Conservation (phyloP, 2,329 filamentous ascomycete genomes). For the Paecilomyces variotii region DNA sequence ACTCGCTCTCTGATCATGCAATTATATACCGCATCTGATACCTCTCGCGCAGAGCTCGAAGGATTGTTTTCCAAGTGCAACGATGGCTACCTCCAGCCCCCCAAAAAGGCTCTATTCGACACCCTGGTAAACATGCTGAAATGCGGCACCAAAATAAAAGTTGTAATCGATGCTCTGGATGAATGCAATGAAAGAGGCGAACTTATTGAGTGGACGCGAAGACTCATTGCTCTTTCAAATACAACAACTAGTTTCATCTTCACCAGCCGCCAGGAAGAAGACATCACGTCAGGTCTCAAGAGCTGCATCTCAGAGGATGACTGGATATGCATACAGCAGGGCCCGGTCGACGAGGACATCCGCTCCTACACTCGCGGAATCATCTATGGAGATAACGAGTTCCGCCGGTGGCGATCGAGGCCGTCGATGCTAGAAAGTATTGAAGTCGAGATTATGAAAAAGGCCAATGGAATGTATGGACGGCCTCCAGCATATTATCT, state of each 20-base stretch:
- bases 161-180: constrained; percentile 40
- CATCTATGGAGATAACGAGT: constrained; percentile 2
- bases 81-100: not conserved
- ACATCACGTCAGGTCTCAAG: constrained; percentile 6
- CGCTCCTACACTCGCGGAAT: constrained; percentile 2
- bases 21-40: not conserved
- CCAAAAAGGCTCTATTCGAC: not conserved
- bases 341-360: constrained; percentile 3
- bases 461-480: constrained; percentile 11
- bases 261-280: constrained; percentile 8
- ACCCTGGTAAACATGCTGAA: constrained; percentile 13
- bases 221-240: no score
- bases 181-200: constrained; percentile 23
- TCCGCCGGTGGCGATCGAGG: constrained; percentile 5
- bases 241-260: no score
- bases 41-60: not conserved
- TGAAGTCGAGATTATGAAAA: constrained; percentile 4
- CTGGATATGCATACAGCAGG: not conserved
- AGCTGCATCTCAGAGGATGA: not conserved
- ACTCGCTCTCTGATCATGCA: not conserved
- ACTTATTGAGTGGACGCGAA: no score
- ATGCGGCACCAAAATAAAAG: no score
- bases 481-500: not conserved
- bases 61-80: not conserved
- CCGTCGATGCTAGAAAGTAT: constrained; percentile 7